Evolutionary conservation across 495 filamentous ascomycete species (phyloP).

Genomic region (Cairneyella variabilis): DNA sequence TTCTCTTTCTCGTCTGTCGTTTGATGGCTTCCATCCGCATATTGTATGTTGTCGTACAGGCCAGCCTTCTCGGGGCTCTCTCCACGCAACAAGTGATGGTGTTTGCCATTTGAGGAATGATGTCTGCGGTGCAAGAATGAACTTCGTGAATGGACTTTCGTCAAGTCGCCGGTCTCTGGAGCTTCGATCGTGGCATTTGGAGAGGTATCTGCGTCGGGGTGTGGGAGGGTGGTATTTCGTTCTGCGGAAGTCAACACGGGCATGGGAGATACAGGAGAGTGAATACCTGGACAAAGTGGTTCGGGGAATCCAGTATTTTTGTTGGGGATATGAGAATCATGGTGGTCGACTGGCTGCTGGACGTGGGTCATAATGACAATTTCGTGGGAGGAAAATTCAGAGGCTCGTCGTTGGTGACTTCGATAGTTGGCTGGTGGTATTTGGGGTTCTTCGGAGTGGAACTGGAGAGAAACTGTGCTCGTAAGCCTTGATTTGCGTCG

Average conservation of each 20-base stretch:
- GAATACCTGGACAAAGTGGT: conserved; percentile 20
- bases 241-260: conserved; percentile 7
- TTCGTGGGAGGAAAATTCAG: background rate
- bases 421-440: conserved; percentile 1
- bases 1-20: background rate
- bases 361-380: conserved; percentile 8
- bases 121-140: conserved; percentile 10
- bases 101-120: background rate
- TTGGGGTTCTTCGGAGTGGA: background rate
- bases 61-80: background rate
- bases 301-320: conserved; percentile 23
- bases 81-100: background rate
- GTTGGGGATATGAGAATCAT: background rate
- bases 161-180: conserved; percentile 1
- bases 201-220: conserved; percentile 26
- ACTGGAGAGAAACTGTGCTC: background rate
- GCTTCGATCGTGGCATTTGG: conserved; percentile 24
- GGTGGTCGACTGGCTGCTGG: background rate
- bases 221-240: conserved; percentile 25
- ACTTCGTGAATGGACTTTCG: background rate
- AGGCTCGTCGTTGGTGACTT: background rate
- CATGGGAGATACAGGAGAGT: background rate
- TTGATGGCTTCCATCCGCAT: conserved; percentile 12
- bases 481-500: background rate
- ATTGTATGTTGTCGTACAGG: conserved; percentile 19